These are phyloP conservation scores for Acorus gramineus DNA, from an alignment of 106 monocot species.

Conservation along the genomic window DNA sequence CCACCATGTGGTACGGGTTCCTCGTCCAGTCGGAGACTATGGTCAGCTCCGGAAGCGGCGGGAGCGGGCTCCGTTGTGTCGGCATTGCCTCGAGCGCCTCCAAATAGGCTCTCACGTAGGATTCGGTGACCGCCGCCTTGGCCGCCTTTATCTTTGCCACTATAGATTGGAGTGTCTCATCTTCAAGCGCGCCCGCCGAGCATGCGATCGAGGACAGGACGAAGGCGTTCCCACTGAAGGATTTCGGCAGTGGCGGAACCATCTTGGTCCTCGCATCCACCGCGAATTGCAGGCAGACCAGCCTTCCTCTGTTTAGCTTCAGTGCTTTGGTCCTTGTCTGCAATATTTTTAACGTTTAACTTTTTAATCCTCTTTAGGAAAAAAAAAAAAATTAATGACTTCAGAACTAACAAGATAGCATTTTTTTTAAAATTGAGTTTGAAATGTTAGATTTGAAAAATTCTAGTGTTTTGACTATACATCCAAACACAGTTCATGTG, in stretches of 20 bases:
- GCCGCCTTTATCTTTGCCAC: slow-evolving; percentile 27
- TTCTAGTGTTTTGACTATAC: too few species aligned
- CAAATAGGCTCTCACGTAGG: slow-evolving; percentile 27
- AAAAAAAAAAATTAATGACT: too few species aligned
- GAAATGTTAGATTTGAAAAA: too few species aligned
- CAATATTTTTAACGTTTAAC: neutral
- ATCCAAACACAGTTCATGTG: too few species aligned
- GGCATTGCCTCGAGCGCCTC: slow-evolving; percentile 23
- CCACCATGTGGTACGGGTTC: slow-evolving; percentile 30
- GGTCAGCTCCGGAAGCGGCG: slow-evolving; percentile 28
- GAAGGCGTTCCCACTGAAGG: slow-evolving; percentile 40
- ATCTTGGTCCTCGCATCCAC: slow-evolving; percentile 25
- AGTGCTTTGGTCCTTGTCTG: slow-evolving; percentile 38
- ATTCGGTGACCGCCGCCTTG: slow-evolving; percentile 12
- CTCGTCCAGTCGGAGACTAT: slow-evolving; percentile 40
- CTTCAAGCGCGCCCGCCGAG: slow-evolving; percentile 16
- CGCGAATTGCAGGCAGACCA: slow-evolving; percentile 36
- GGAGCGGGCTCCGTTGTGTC: slow-evolving; percentile 6
- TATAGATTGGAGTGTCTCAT: slow-evolving; percentile 8
- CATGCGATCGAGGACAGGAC: slow-evolving; percentile 36
- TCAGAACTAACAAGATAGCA: too few species aligned
- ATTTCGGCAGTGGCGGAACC: slow-evolving; percentile 21
- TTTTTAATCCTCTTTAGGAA: too few species aligned
- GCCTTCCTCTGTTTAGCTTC: slow-evolving; percentile 10
- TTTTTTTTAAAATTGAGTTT: too few species aligned